Evolutionary conservation across 805 yeast genomes (phyloP).

Genomic region (Nakazawaea ernobii): DNA sequence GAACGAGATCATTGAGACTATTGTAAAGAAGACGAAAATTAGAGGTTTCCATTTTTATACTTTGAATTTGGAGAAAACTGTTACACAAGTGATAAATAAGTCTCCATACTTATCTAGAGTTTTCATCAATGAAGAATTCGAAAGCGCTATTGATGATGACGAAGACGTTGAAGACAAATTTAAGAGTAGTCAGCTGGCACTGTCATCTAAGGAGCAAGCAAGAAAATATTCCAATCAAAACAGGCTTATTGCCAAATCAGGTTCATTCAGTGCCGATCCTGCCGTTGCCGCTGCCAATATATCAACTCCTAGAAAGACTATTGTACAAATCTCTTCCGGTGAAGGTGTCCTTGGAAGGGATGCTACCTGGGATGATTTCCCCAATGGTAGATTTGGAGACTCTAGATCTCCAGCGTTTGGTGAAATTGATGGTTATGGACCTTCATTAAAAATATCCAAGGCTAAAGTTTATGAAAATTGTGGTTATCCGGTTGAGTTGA

Average conservation of each 20-base stretch:
- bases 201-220: slow-evolving; percentile 23
- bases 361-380: slow-evolving; percentile 96
- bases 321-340: slow-evolving; percentile 77
- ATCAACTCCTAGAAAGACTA: slow-evolving; percentile 40
- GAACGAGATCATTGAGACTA: slow-evolving; percentile 53
- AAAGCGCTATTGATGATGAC: slow-evolving; percentile 35
- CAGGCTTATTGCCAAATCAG: slow-evolving; percentile 22
- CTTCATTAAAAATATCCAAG: slow-evolving; percentile 71
- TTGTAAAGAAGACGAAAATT: slow-evolving; percentile 51
- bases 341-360: slow-evolving; percentile 80
- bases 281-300: neutral
- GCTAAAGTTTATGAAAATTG: slow-evolving; percentile 65
- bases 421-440: slow-evolving; percentile 97
- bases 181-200: too few species aligned
- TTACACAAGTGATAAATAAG: slow-evolving; percentile 73
- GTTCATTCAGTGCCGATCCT: slow-evolving; percentile 1
- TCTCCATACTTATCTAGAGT: slow-evolving; percentile 49
- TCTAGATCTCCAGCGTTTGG: slow-evolving; percentile 96
- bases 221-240: slow-evolving; percentile 19
- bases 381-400: slow-evolving; percentile 94
- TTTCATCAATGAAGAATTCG: slow-evolving; percentile 30
- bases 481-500: slow-evolving; percentile 64
- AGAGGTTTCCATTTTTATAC: slow-evolving; percentile 91
- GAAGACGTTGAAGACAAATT: slow-evolving; percentile 21
- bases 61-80: slow-evolving; percentile 84